Conservation (phyloP, 805 yeast species). For the Teunomyces aglyptinius region DNA sequence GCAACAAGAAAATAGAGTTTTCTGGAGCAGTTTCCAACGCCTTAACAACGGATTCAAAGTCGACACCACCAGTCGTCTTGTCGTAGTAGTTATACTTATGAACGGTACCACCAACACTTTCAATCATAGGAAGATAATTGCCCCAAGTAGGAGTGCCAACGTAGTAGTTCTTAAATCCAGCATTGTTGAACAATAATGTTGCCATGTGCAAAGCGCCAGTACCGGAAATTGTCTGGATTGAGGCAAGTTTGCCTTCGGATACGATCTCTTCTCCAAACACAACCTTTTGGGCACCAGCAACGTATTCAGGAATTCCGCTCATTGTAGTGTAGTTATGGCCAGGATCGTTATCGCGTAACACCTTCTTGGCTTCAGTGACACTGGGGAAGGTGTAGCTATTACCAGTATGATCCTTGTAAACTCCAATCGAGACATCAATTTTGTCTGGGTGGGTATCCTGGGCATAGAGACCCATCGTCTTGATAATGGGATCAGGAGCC, state of each 20-base stretch:
- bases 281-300: slow-evolving; percentile 31
- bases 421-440: slow-evolving; percentile 45
- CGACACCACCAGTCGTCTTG: slow-evolving; percentile 24
- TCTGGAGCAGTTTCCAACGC: slow-evolving; percentile 31
- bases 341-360: slow-evolving; percentile 33
- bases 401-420: slow-evolving; percentile 42
- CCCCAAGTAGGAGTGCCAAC: slow-evolving; percentile 42
- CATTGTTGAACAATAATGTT: slow-evolving; percentile 21
- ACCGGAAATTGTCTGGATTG: slow-evolving; percentile 42
- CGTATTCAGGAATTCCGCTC: slow-evolving; percentile 41
- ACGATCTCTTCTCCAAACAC: slow-evolving; percentile 32
- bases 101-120: slow-evolving; percentile 27
- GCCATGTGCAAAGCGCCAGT: slow-evolving; percentile 44
- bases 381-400: slow-evolving; percentile 37
- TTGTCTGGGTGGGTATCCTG: slow-evolving; percentile 31
- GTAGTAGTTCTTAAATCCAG: slow-evolving; percentile 27
- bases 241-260: slow-evolving; percentile 26
- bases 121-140: slow-evolving; percentile 37
- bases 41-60: slow-evolving; percentile 23
- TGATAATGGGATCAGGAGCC: slow-evolving; percentile 29
- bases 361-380: slow-evolving; percentile 34
- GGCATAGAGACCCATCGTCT: slow-evolving; percentile 17
- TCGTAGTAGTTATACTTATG: slow-evolving; percentile 32
- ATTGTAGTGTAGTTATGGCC: slow-evolving; percentile 46
- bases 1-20: slow-evolving; percentile 35